Conservation (phyloP, 2,329 filamentous ascomycete genomes). For the Fusarium circinatum region DNA sequence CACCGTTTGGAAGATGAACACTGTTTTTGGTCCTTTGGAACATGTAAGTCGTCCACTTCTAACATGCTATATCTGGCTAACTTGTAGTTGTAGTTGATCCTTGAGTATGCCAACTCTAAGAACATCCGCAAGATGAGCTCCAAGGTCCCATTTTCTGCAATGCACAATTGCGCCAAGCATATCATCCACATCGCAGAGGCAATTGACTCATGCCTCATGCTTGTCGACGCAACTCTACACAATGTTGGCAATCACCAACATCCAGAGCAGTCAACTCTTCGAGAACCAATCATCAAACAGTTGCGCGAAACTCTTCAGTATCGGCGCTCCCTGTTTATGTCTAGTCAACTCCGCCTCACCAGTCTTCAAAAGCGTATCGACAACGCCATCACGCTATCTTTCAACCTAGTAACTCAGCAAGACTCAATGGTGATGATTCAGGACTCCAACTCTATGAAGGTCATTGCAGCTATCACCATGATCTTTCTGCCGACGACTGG, state of each 20-base stretch:
- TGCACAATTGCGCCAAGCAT: conserved; percentile 47
- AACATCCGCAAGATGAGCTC: conserved; percentile 41
- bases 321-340: conserved; percentile 48
- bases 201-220: conserved; percentile 43
- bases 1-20: conserved; percentile 47
- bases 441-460: conserved; percentile 51
- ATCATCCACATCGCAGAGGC: conserved; percentile 46
- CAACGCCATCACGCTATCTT: conserved; percentile 49
- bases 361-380: conserved; percentile 51
- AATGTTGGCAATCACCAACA: conserved; percentile 24
- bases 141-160: conserved; percentile 42
- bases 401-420: conserved; percentile 52
- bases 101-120: conserved; percentile 41
- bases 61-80: neutral
- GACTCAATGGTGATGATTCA: conserved; percentile 49
- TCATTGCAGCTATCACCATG: conserved; percentile 52
- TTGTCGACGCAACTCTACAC: conserved; percentile 35
- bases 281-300: conserved; percentile 36
- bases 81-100: conserved; percentile 31
- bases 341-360: conserved; percentile 49
- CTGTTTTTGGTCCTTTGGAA: conserved; percentile 44
- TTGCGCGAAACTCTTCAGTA: conserved; percentile 46
- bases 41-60: conserved; percentile 28
- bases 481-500: conserved; percentile 52
- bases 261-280: neutral